Evolutionary conservation across 2,329 filamentous ascomycete species (phyloP), one percentile per base, ranked within the genome.

Genomic region (Fusarium veterinarium): DNA sequence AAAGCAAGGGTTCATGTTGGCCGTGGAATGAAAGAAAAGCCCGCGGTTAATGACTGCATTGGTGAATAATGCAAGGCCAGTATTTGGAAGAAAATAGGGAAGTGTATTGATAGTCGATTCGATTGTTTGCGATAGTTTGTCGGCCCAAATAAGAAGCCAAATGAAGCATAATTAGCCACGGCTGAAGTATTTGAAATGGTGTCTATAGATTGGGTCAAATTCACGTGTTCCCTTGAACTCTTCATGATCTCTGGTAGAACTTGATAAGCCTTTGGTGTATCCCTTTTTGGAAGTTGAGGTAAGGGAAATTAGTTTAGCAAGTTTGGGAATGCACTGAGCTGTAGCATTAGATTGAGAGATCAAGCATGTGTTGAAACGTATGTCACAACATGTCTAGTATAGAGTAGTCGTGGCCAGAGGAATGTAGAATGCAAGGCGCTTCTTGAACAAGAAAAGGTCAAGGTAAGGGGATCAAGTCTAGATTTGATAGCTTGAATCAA

Each of bases 41-140:
- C 62, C 51, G 52, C 58, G 62, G 62, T 37, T 25, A 46, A 63
- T 35, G 60, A 40, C 35, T 55, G 40, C 25, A 55, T 66, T 66
- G 48, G 59, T 46, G 33, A 42, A 42, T 41, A 46, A 28, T 67
- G 41, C 58, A 52, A 67, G 49, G 35, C 49, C 45, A 42, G 40
- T 51, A 46, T 42, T 53, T 58, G 49, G n/a, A 42, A 62, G 51
- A 59, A 71, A 46, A 57, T 48, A 45, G 41, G 59, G 31, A 51
- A 58, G 55, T 72, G 71, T 73, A 73, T 58, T 71, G 58, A 59
- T 74, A 73, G 67, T 64, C 64, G 58, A 56, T 42, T 53, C n/a
- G 28, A 51, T 67, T 51, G 51, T 66, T 67, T 67, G 62, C 33
- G 56, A 67, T 46, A 53, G 25, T 67, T 45, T 51, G 42, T 61